Conservation (phyloP, 2,329 filamentous ascomycete genomes). For the Tympanopsis confertula region DNA sequence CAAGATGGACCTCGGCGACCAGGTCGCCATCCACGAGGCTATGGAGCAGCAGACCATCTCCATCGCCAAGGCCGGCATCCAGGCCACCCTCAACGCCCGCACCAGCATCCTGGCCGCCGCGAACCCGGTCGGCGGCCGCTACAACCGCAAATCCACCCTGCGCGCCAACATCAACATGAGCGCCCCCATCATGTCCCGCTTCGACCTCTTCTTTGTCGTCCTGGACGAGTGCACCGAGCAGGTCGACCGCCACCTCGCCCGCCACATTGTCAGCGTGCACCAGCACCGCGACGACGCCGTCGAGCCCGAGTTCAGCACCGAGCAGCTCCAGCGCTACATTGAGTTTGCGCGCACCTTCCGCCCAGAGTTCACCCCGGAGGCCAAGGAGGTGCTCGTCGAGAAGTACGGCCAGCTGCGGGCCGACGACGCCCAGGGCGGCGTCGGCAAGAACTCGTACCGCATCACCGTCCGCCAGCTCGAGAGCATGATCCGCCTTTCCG, state of each 20-base stretch:
- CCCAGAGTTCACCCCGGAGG: conserved; percentile 59
- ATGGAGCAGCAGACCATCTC: conserved; percentile 77
- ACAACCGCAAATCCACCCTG: conserved; percentile 63
- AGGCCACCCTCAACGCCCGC: conserved; percentile 63
- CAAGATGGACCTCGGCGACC: conserved; percentile 68
- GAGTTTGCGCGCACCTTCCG: conserved; percentile 66
- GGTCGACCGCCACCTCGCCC: conserved; percentile 58
- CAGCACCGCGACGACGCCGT: conserved; percentile 62
- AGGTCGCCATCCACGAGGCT: conserved; percentile 70
- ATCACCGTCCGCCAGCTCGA: conserved; percentile 67
- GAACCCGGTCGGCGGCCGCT: conserved; percentile 62
- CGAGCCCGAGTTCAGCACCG: conserved; percentile 60
- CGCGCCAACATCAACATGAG: conserved; percentile 68
- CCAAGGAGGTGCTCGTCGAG: conserved; percentile 53
- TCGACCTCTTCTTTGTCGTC: conserved; percentile 69
- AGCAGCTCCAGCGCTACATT: conserved; percentile 66
- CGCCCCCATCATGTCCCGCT: conserved; percentile 71
- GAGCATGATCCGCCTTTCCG: conserved; percentile 61
- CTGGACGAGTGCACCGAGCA: conserved; percentile 64
- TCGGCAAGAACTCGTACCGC: conserved; percentile 62
- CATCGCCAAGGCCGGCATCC: conserved; percentile 68
- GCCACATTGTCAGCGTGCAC: conserved; percentile 64
- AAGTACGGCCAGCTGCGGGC: conserved; percentile 65
- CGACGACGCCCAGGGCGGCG: conserved; percentile 62
- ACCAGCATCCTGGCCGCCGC: conserved; percentile 65